Base-by-base conservation (phyloP, 2,329 filamentous ascomycete genomes). In the Colletotrichum sansevieriae region DNA sequence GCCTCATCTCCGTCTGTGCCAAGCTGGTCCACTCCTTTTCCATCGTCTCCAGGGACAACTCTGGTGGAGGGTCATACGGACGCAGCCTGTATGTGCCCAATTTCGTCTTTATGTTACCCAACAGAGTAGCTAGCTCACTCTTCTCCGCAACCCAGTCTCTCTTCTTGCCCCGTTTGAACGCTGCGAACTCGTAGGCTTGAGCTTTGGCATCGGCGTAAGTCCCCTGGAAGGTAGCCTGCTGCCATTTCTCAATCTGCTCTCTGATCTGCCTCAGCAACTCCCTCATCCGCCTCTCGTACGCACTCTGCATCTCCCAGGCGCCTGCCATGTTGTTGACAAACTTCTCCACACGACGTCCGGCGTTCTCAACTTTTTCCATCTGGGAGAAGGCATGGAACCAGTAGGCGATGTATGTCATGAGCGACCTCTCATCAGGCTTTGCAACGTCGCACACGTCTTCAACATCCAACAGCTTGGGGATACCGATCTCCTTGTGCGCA, bases 371-470 rank as follows among this genome's bases (percentile, higher is more conserved):
- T 78, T 95, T 92, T 82, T 99, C 96, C 91, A 99, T 97, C 77
- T 98, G 95, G 35, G 95, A 98, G 79, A 99, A 99, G 74, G 96
- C 96, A 78, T 99, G 96, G 87, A 99, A 99, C 96, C 96, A 99
- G 84, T 99, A 99, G 72, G 96, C 96, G 75, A 99, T 99, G 80
- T 99, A 99, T 1, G 96, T 99, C 96, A 99, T 99, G 78, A 99
- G 86, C 78, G 93, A 97, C 74, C 94, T 91, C 81, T 99, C 96
- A 78, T 99, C 96, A 25, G 96, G 96, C 82, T 96, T 97, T 25
- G 94, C 88, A 33, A 99, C 95, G 78, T 99, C 96, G 79, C 94
- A 97, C 20, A 99, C 96, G 83, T 99, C 96, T 81, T 99, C 96
- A 13, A 98, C 96, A 79, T 99, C 96, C 68, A 99, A 87, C 78